These are phyloP conservation scores for Pinus taeda DNA, from an alignment of 75 land plant genomes.

Conservation along the genomic window DNA sequence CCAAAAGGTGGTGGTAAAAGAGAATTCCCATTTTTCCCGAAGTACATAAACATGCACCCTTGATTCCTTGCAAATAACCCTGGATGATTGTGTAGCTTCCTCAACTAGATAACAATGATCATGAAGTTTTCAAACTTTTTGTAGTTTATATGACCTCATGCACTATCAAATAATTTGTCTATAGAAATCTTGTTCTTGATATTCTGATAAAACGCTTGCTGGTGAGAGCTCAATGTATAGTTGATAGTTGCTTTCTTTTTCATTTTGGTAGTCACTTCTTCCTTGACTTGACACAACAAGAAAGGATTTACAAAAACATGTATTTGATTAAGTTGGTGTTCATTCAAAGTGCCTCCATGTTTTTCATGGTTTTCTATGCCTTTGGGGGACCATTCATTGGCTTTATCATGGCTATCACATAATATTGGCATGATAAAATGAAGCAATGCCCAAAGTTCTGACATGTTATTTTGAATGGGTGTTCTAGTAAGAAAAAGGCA, in stretches of 20 bases:
- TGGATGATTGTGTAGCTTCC: constrained; percentile 96
- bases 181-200: constrained; percentile 97
- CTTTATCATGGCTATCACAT: too few species aligned
- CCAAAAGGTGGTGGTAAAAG: constrained; percentile 91
- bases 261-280: constrained; percentile 31
- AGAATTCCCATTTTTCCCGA: constrained; percentile 59
- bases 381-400: too few species aligned
- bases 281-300: too few species aligned
- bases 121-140: constrained; percentile 87
- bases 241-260: constrained; percentile 89
- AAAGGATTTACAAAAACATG: constrained; percentile 4
- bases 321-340: too few species aligned
- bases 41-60: constrained; percentile 79
- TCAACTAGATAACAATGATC: constrained; percentile 95
- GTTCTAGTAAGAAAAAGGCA: too few species aligned
- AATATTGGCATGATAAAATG: too few species aligned
- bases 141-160: constrained; percentile 72
- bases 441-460: too few species aligned
- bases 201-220: constrained; percentile 93
- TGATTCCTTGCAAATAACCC: constrained; percentile 97
- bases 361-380: too few species aligned
- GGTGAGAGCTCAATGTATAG: constrained; percentile 85
- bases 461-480: too few species aligned
- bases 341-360: too few species aligned
- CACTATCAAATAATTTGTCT: constrained; percentile 74